Evolutionary conservation across 2,329 filamentous ascomycete genomes (phyloP), one percentile per base, ranked within the genome.

Genomic region (Aspergillus ochraceoroseus): DNA sequence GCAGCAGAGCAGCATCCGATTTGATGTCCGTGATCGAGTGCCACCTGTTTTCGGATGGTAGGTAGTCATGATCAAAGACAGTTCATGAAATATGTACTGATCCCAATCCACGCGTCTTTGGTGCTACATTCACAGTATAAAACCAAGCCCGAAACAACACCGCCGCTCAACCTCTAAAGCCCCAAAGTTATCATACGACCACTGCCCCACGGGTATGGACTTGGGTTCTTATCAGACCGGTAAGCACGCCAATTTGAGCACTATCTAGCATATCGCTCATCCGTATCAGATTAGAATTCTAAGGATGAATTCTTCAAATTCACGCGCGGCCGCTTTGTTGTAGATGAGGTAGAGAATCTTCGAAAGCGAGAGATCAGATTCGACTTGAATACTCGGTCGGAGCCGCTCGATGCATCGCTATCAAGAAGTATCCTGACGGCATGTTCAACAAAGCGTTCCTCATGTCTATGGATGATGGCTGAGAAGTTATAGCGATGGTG

Each of bases 401-500:
- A 3, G 48, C 49, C 7, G 2, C 38, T 19, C 23, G 18, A 47
- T 51, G 46, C 27, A 41, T 49, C 27, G 39, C 35, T 7, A 40
- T 53, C 11, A 43, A 38, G 27, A 53, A 54, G 37, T 53, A 43
- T 14, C 43, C 49, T 18, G 62, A 65, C 38, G 56, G 59, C 13
- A 54, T 61, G 26, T 62, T 64, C 33, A 58, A 47, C 11, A 56
- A 54, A 41, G 28, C 40, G 20, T 53, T 52, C 25, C 49, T 59
- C 11, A 48, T 63, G 38, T 31, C 43, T 4, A 60, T 66, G 55
- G 43, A 51, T 7, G 47, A 65, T 52, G 57, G 55, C 7, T 43
- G 25, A 20, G 53, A 55, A 38, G 47, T 63, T 11, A 27, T 66
- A 26, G 58, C 54, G 6, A 60, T 61, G 27, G 44, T 65, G 3